Evolutionary conservation across 352 stramenopile genomes (phyloP), one percentile per base, ranked within the genome.

Genomic region (Globisporangium acanthophoron): DNA sequence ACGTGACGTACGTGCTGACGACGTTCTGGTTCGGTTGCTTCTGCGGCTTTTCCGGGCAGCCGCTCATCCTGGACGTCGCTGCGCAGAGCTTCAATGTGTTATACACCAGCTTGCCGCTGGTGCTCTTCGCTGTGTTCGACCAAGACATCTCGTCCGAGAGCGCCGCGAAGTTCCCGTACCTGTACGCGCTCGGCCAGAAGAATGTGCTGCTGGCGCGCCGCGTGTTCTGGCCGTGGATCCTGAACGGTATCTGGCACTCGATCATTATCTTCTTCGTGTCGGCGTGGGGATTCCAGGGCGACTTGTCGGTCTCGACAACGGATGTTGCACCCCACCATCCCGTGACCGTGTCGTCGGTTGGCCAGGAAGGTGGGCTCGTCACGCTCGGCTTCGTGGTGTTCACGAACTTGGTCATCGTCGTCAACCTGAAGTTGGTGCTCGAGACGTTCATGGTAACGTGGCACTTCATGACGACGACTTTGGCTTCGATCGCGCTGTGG

Each of bases 1-100:
- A 93, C 67, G 79, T 94, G 46, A 88, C 85, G 29, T 90, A 91
- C 56, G 81, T 91, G 52, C 68, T 91, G 3, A 90, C 85, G 29
- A 87, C 82, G 6, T 94, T 92, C 61, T 91, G 80, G 80, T 94
- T 90, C 57, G 80, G 82, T n/a, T 90, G 72, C 57, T 80, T 88
- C 33, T 81, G 67, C 24, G 85, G 85, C 11, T 90, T 93, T 33
- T 92, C 85, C 11, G 83, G 80, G 0, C 82, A 92, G 39, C 83
- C 85, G 11, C 65, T 92, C 46, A 90, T 90, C 40, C 55, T 94
- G 24, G 83, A 94, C 43, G 70, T 88, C 35, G 85, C 80, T 8
- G 76, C 81, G 1, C 83, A 94, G 62, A 88, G 78, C 57, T 94
- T 92, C 59, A 93, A 94, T 45, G 81, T 94, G 12, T 54, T 92